Base-by-base conservation (phyloP, 108 stramenopile species). In the Phaeodactylum tricornutum region DNA sequence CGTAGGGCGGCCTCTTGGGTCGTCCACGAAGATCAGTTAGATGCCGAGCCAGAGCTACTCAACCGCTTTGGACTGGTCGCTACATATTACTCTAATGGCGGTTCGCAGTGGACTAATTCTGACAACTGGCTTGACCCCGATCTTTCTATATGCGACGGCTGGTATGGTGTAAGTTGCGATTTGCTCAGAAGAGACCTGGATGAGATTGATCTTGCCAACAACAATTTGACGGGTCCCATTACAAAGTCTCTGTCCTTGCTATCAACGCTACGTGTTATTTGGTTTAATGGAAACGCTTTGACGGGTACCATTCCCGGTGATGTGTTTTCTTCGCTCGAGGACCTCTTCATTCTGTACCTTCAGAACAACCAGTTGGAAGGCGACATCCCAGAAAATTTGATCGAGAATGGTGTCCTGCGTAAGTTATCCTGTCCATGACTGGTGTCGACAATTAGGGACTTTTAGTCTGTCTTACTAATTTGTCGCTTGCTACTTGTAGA, bases 311-410 rank as follows among this genome's bases (percentile, higher is more conserved):
- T 66, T 8, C 57, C 52, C 4, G 49, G 33, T 9, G 32, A 26
- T 28, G 42, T 53, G 3, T 59, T 75, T 39, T 51, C 34, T 11
- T 25, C 32, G 1, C 21, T 75, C 50, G 53, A 59, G 3, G 20
- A 38, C 12, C 50, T 75, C 4, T 28, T 54, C 9, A 47, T 53
- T 22, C 47, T 75, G 31, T 55, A 69, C 41, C 41, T 75, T 31
- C 57, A 66, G 22, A 19, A 58, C 43, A 75, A 75, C 42, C 25
- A 46, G 19, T 50, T 75, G 43, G 62, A 56, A 9, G 74, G 74
- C 42, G 44, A 55, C 4, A 55, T 75, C 29, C 39, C 63, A 1
- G 24, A 12, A 24, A 50, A 55, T 7, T 41, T 75, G 46, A 24
- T 28, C 4, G 26, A 34, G 7, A 60, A 63, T 50, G 62, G 47